These are phyloP conservation scores for Clitopilus hobsonii DNA, from an alignment of 768 basidiomycete species.

Conservation along the genomic window DNA sequence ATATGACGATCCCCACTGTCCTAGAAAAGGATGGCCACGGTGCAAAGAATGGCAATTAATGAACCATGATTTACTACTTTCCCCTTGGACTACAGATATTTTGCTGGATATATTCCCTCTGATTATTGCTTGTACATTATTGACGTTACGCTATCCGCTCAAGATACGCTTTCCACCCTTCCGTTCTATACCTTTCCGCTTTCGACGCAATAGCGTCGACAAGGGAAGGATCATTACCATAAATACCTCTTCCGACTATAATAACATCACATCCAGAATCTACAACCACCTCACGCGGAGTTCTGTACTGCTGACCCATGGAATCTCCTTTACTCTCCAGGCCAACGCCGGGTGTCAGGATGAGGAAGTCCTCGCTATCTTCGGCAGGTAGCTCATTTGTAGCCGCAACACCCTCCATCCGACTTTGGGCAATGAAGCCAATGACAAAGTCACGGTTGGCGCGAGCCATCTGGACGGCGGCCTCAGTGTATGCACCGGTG, in stretches of 20 bases:
- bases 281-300: conserved; percentile 77
- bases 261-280: conserved; percentile 91
- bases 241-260: conserved; percentile 95
- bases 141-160: conserved; percentile 30
- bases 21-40: conserved; percentile 12
- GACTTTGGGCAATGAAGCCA: conserved; percentile 89
- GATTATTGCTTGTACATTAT: conserved; percentile 5
- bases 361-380: conserved; percentile 74
- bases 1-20: conserved; percentile 30
- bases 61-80: conserved; percentile 3
- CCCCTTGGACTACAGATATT: not conserved
- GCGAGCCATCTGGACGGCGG: conserved; percentile 85
- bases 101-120: not conserved
- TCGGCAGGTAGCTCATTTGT: conserved; percentile 22
- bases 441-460: conserved; percentile 82
- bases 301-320: conserved; percentile 95
- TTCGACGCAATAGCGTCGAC: conserved; percentile 48
- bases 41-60: not conserved
- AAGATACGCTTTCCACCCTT: conserved; percentile 91
- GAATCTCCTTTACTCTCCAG: conserved; percentile 73
- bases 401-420: conserved; percentile 68
- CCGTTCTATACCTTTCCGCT: conserved; percentile 79
- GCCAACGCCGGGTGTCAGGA: conserved; percentile 91
- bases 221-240: conserved; percentile 54
- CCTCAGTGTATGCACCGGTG: conserved; percentile 75